Base-by-base conservation (phyloP, 192 early-diverging fungal genomes). In the Coemansia sp. region DNA sequence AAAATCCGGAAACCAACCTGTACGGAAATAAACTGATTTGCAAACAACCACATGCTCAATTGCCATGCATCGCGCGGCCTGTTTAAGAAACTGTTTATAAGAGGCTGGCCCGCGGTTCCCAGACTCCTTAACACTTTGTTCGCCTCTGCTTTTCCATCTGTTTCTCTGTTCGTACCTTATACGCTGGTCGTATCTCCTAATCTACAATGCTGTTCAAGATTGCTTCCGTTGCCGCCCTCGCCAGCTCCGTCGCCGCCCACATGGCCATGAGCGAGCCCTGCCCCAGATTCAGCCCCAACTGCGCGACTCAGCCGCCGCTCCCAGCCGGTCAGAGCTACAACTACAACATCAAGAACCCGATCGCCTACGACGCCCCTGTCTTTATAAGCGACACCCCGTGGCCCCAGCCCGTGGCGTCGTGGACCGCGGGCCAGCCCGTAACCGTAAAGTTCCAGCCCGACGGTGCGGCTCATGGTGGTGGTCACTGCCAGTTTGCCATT, bases 401-500 rank as follows among this genome's bases (percentile, higher is more conserved):
- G 51, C 23, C 51, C 24, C 66, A 24, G 41, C 15, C 41, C 41
- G 62, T 65, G 1, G 74, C 70, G 3, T 73, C 67, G 11, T 73
- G 70, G 70, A 82, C 57, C 11, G 79, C 75, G 8, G 74, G 74
- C 15, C 45, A 76, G 63, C 29, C 58, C 2, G 55, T 76, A 7
- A 72, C 74, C 2, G 12, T 77, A 37, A 70, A 82, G 47, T 82
- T 77, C 51, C 62, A 58, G 8, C 55, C 50, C 21, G 70, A 59
- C 27, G 67, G 60, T 1, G 75, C 67, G 2, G 59, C 53, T 38
- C 85, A 85, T 60, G 66, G 61, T 21, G 84, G 84, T 38, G 86
- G 86, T 1, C 70, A 85, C 64, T 85, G 84, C 81, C 61, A 85
- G 70, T 85, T 87, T 47, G 71, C 84, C 2, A 61, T 87, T 39